Conservation (phyloP, 1,284 basidiomycete genomes). For the Pseudozyma pruni region DNA sequence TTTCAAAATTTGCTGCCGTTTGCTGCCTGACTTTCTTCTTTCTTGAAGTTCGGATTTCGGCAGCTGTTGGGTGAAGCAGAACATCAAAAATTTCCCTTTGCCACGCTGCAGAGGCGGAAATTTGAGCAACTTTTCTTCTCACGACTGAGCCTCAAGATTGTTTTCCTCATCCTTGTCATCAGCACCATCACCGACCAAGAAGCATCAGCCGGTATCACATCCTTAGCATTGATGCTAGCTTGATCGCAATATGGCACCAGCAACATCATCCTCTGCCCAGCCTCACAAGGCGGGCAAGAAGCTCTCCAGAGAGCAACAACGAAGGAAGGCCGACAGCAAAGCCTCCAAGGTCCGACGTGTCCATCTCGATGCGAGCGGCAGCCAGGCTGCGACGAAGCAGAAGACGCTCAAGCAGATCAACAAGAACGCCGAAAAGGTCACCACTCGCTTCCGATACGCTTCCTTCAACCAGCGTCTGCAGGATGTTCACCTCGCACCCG, state of each 20-base stretch:
- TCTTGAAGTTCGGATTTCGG: conserved; percentile 23
- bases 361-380: conserved; percentile 46
- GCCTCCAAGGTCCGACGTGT: conserved; percentile 40
- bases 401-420: conserved; percentile 53
- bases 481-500: conserved; percentile 58
- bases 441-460: conserved; percentile 56
- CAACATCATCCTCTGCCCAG: conserved; percentile 17
- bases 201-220: neutral
- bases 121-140: neutral
- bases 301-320: conserved; percentile 42
- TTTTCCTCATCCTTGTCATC: neutral
- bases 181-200: neutral
- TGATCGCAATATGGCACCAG: conserved; percentile 17
- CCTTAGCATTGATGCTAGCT: neutral
- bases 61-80: neutral
- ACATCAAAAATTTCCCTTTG: conserved; percentile 30
- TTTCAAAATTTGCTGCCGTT: neutral
- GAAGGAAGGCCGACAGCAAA: conserved; percentile 42
- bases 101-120: conserved; percentile 4
- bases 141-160: neutral
- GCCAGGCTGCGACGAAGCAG: conserved; percentile 37
- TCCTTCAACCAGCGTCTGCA: conserved; percentile 67
- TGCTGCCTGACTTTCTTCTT: neutral
- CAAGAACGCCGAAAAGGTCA: conserved; percentile 43
- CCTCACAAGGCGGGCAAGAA: conserved; percentile 39